Evolutionary conservation across 768 basidiomycete genomes (phyloP), one percentile per base, ranked within the genome.

Genomic region (Trametopsis cervina): DNA sequence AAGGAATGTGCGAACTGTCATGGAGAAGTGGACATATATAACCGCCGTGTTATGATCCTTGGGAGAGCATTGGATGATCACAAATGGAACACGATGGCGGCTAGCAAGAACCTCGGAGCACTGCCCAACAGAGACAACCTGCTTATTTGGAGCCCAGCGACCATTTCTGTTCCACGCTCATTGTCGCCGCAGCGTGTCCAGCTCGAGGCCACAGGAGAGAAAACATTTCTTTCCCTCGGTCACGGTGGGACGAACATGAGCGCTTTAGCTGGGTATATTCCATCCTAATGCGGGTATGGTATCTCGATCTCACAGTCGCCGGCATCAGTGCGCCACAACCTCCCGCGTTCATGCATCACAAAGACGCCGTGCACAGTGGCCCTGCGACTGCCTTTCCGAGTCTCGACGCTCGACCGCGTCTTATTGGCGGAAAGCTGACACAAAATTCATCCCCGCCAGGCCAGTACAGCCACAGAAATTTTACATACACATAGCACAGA

Each of bases 1-100:
- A 49, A 50, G 49, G 52, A 48, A 39, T 53, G 46, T 50, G 47
- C 46, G 56, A 46, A 25, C 40, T 51, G 53, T 44, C 42, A 44
- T 17, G 37, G 50, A 33, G 29, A 33, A 33, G 25, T 50, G 46
- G 46, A 54, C 43, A 40, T 58, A 56, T 63, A 60, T 63, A 63
- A 63, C 61, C 47, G 55, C 61, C 57, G 61, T 54, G 29, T 57
- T 52, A 54, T 63, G 61, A 54, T 51, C 54, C 55, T 55, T 60
- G 56, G 50, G 18, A 47, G 46, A 55, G 55, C 56, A 41, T 26
- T 25, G 46, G 51, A 52, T 48, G 51, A 52, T 52, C 51, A 52
- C 36, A 13, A n/a, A 46, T 48, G 46, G 51, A 52, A 47, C 56
- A 56, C 57, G 57, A 50, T 53, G 54, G 29, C 54, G 49, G 49